A percentile compares a stretch with the other conserved stretches of the same genome.
phyloP scores from a whole-genome alignment of 352 stramenopile genomes.

The Thalassiosira allenii region DNA sequence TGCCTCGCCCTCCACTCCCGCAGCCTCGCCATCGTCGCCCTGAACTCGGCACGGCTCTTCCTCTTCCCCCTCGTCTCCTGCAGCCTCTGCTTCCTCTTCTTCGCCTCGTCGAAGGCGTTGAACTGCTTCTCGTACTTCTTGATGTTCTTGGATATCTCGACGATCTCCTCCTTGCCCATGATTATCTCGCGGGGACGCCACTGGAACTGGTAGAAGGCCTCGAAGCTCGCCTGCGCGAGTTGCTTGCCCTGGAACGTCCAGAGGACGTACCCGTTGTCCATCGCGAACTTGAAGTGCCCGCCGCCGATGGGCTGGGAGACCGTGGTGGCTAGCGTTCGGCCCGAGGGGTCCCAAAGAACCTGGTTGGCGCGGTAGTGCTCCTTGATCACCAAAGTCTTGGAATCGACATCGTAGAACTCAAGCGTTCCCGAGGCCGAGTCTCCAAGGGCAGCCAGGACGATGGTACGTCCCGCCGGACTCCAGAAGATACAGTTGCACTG shows the following conservation, averaged over 20 bases:
- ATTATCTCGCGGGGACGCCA: conserved; percentile 93
- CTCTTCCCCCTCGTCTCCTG: conserved; percentile 87
- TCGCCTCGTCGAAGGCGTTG: conserved; percentile 88
- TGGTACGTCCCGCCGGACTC: conserved; percentile 93
- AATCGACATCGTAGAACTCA: conserved; percentile 98
- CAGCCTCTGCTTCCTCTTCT: conserved; percentile 78
- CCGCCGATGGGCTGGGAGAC: conserved; percentile 95
- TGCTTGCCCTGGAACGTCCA: conserved; percentile 98
- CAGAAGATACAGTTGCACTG: conserved; percentile 97
- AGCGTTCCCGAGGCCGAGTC: conserved; percentile 93
- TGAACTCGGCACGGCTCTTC: conserved; percentile 68
- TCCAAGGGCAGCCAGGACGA: conserved; percentile 94
- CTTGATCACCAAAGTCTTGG: conserved; percentile 93
- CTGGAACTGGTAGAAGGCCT: conserved; percentile 95
- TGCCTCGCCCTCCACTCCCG: conserved; percentile 68
- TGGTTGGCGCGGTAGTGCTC: conserved; percentile 99
- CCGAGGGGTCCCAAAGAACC: conserved; percentile 97
- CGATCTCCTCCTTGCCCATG: conserved; percentile 92
- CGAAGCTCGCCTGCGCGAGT: conserved; percentile 94
- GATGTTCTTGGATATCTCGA: conserved; percentile 94
- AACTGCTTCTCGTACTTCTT: conserved; percentile 96
- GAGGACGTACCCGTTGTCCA: conserved; percentile 97
- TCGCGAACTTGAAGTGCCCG: conserved; percentile 95
- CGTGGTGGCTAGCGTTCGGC: conserved; percentile 93
- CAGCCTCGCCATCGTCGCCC: conserved; percentile 70